Conservation (phyloP, 2,329 filamentous ascomycete species). For the Exophiala sp. region DNA sequence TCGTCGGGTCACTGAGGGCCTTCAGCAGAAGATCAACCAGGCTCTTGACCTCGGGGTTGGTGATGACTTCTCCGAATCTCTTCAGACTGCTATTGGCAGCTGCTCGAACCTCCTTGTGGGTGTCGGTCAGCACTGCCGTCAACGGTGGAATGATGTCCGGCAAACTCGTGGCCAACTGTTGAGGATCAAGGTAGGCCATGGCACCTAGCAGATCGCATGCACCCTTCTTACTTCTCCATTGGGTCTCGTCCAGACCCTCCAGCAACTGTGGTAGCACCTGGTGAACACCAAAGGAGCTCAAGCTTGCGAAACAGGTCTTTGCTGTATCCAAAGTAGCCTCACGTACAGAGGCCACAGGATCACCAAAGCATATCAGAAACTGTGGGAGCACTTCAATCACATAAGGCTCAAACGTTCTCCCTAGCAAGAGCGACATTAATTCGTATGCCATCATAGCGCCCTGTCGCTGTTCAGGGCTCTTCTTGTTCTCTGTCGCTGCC, state of each 20-base stretch:
- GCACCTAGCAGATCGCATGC: conserved; percentile 94
- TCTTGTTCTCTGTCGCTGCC: conserved; percentile 89
- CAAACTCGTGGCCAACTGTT: conserved; percentile 85
- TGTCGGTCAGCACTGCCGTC: conserved; percentile 91
- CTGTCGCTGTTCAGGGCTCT: conserved; percentile 82
- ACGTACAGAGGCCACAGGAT: conserved; percentile 81
- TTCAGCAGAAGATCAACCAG: conserved; percentile 89
- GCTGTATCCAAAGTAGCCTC: conserved; percentile 89
- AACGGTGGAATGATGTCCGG: conserved; percentile 96
- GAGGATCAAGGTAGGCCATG: conserved; percentile 97
- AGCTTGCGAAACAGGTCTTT: conserved; percentile 86
- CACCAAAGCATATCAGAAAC: conserved; percentile 82
- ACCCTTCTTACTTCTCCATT: conserved; percentile 98
- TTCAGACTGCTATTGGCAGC: conserved; percentile 95
- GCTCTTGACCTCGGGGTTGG: conserved; percentile 92
- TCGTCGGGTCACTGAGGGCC: conserved; percentile 94
- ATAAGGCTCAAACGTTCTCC: conserved; percentile 90
- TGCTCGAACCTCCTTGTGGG: conserved; percentile 90
- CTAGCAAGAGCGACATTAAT: conserved; percentile 79
- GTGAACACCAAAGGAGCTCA: conserved; percentile 96
- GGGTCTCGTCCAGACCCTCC: conserved; percentile 85
- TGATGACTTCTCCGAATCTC: conserved; percentile 97
- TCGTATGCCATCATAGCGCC: conserved; percentile 88
- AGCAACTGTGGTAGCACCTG: conserved; percentile 87
- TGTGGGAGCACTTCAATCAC: conserved; percentile 94